A percentile compares a stretch with the other conserved stretches of the same genome.
These are phyloP conservation scores for Ophiocordyceps camponoti-saundersi DNA, from an alignment of 2,329 filamentous ascomycete genomes.

Conservation along the genomic window DNA sequence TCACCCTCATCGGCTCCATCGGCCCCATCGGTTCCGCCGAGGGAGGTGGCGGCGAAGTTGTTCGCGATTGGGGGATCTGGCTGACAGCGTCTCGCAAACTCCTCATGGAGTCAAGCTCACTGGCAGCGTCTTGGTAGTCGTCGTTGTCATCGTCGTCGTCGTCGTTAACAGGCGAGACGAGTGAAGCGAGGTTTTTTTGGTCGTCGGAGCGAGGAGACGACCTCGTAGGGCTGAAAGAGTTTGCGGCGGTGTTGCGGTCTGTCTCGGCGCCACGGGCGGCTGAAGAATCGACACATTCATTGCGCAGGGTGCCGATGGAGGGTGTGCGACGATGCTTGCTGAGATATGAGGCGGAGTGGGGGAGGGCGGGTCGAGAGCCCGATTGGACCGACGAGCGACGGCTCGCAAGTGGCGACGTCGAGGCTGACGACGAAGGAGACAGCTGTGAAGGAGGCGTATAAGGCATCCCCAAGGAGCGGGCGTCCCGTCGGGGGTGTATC, in stretches of 20 bases:
- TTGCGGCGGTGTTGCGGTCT: conserved; percentile 20
- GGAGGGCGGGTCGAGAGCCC: conserved; percentile 33
- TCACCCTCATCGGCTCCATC: conserved; percentile 19
- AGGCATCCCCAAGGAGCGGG: conserved; percentile 46
- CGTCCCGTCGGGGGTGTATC: conserved; percentile 4
- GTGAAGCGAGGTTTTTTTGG: conserved; percentile 76
- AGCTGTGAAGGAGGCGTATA: conserved; percentile 65
- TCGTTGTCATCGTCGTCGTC: conserved; percentile 44
- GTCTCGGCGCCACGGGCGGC: conserved; percentile 8
- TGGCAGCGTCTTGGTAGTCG: conserved; percentile 39
- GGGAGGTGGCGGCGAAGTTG: conserved; percentile 34
- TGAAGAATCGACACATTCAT: conserved; percentile 4
- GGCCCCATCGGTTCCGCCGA: conserved; percentile 4
- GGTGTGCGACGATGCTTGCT: conserved; percentile 44
- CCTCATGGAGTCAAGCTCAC: conserved; percentile 33
- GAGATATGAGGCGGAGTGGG: conserved; percentile 49
- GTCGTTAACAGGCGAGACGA: conserved; percentile 63
- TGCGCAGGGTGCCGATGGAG: conserved; percentile 19
- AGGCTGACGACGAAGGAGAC: conserved; percentile 42
- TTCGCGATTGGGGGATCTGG: conserved; percentile 40
- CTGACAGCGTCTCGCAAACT: conserved; percentile 73
- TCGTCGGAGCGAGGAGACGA: conserved; percentile 56
- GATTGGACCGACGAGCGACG: conserved; percentile 40
- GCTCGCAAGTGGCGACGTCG: conserved; percentile 37
- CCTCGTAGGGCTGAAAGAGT: conserved; percentile 69